phyloP scores from a whole-genome alignment of 2,329 filamentous ascomycete genomes.

The Aspergillus chevalieri region DNA sequence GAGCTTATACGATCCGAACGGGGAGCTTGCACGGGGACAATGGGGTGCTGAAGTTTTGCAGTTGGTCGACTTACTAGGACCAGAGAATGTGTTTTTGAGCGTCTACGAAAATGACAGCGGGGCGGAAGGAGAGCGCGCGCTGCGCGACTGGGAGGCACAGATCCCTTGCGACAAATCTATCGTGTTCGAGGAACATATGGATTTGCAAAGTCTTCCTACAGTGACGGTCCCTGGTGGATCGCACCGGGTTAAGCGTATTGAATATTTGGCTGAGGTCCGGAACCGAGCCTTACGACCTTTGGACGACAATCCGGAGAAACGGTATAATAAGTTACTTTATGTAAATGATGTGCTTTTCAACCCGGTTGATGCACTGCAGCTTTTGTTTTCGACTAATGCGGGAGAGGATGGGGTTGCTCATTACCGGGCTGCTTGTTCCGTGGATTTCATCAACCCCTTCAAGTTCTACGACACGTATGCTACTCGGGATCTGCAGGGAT shows the following conservation, averaged over 20 bases:
- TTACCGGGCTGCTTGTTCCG: constrained; percentile 66
- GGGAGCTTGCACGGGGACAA: constrained; percentile 53
- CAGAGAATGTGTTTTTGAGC: constrained; percentile 63
- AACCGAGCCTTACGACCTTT: constrained; percentile 64
- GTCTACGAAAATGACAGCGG: constrained; percentile 69
- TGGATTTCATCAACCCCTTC: constrained; percentile 69
- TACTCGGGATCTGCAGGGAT: constrained; percentile 63
- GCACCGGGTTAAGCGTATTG: constrained; percentile 63
- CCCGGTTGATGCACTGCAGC: constrained; percentile 52
- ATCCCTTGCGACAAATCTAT: constrained; percentile 49
- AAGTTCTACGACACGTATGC: constrained; percentile 75
- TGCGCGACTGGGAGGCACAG: constrained; percentile 48
- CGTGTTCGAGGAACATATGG: constrained; percentile 55
- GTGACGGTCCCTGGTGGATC: constrained; percentile 58
- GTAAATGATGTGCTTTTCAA: constrained; percentile 64
- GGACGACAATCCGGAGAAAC: constrained; percentile 38
- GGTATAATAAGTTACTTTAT: constrained; percentile 54
- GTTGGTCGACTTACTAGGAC: constrained; percentile 60
- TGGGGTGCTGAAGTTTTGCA: constrained; percentile 60
- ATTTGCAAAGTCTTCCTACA: constrained; percentile 52
- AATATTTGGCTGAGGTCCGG: constrained; percentile 65
- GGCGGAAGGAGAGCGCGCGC: constrained; percentile 47
- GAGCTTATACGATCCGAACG: constrained; percentile 61
- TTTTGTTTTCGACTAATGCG: constrained; percentile 57
- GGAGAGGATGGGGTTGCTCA: constrained; percentile 47